Evolutionary conservation across 1,284 basidiomycete species (phyloP), one percentile per base, ranked within the genome.

Genomic region (Veloboletus limbatus): DNA sequence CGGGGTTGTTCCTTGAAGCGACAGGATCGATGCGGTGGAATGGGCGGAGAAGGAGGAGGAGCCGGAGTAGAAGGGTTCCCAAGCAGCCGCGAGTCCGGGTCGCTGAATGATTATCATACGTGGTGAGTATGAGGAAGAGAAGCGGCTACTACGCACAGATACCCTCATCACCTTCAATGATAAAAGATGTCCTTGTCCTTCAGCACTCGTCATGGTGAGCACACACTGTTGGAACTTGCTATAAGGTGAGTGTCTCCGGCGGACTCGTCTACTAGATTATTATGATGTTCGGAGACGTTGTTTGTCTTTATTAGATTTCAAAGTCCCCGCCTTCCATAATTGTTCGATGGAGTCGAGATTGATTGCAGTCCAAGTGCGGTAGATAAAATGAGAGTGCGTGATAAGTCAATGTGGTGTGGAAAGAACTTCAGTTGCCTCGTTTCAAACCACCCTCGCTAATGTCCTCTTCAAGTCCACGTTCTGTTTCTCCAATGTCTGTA

Each of bases 61-160:
- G 51, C 79, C 86, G 3, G 87, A 88, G 66, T 88, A 91, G 67
- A 89, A 91, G 14, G 88, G 88, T 53, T 88, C 80, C 84, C 88
- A 89, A 65, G 82, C 76, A 53, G 74, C 77, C 2, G 83, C 80
- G 30, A 90, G 65, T 40, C 82, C 73, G n/a, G 88, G 88, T 54
- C 86, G 77, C 85, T 90, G 32, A 34, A 24, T 39, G 32, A 17
- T 39, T 43, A 49, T 52, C 31, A 38, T 45, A 43, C n/a, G 27
- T 40, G 17, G 17, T 22, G 34, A 33, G 30, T 21, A 40, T 24
- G 22, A 14, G 26, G 16, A 27, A 47, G 51, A 52, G n/a, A n/a
- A n/a, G n/a, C n/a, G n/a, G 43, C 40, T 42, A 49, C 25, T 32
- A 79, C 86, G 66, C 69, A 88, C 85, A 62, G 87, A 88, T 48